Evolutionary conservation across 2,329 filamentous ascomycete species (phyloP).

Genomic region (Colletotrichum acutatum): DNA sequence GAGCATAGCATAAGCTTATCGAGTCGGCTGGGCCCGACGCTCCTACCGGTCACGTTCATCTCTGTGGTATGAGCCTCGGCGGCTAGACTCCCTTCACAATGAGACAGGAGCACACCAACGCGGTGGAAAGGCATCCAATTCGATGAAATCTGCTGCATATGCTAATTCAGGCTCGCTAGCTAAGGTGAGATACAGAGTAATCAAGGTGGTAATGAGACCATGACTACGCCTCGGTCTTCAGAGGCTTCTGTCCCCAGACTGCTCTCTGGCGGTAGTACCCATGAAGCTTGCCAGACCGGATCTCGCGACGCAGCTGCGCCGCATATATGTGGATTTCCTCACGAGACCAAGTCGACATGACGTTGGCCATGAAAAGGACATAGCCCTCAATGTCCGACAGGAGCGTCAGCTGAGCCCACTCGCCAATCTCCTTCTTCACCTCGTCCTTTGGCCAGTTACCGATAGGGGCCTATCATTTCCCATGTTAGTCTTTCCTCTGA

Average conservation of each 20-base stretch:
- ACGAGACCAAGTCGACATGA: conserved; percentile 48
- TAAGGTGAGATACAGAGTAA: neutral
- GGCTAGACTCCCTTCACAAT: neutral
- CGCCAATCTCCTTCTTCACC: conserved; percentile 49
- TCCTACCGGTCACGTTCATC: neutral
- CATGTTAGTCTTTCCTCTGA: conserved; percentile 15
- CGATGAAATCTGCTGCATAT: neutral
- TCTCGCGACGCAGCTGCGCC: conserved; percentile 46
- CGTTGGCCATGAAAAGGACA: conserved; percentile 46
- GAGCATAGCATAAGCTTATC: neutral
- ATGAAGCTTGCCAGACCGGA: conserved; percentile 43
- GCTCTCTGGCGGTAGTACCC: conserved; percentile 43
- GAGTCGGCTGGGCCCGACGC: neutral
- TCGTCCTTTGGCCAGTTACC: conserved; percentile 54
- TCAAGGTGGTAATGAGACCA: too few relatives aligned
- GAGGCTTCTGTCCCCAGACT: conserved; percentile 44
- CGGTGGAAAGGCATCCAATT: neutral
- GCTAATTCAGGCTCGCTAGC: neutral
- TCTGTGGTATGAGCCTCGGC: too few relatives aligned
- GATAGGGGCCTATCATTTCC: conserved; percentile 40
- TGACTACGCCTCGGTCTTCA: neutral
- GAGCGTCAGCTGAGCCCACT: conserved; percentile 44
- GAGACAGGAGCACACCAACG: too few relatives aligned
- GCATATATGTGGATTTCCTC: conserved; percentile 48
- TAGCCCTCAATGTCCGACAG: conserved; percentile 47